phyloP scores from a whole-genome alignment of 2,329 filamentous ascomycete genomes.

The Penicillium sclerotiorum region DNA sequence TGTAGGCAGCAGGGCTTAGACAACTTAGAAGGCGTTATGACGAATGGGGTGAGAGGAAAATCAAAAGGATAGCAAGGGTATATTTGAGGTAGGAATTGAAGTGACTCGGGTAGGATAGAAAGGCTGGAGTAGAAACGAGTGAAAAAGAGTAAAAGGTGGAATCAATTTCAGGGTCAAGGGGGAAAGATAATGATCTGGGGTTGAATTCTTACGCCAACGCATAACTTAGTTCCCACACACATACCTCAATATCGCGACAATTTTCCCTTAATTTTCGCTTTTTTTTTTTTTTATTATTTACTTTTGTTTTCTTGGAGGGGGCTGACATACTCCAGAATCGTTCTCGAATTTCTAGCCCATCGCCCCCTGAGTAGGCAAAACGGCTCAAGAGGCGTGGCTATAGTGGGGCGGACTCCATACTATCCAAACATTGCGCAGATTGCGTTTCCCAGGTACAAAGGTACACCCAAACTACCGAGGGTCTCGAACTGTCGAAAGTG shows the following conservation, averaged over 20 bases:
- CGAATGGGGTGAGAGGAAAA: background rate
- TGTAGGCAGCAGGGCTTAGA: conserved; percentile 2
- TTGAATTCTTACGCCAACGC: no score
- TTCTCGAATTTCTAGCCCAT: conserved; percentile 8
- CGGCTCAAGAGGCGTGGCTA: conserved; percentile 2
- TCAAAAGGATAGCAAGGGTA: background rate
- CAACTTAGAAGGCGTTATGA: background rate
- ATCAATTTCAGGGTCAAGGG: no score
- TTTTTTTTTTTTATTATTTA: background rate
- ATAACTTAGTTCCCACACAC: no score
- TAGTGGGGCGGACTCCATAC: conserved; percentile 8
- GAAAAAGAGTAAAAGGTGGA: no score
- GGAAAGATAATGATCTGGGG: no score
- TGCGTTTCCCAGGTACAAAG: conserved; percentile 3
- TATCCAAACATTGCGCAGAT: background rate
- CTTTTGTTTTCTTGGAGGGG: background rate
- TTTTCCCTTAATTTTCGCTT: background rate
- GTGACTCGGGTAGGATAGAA: no score
- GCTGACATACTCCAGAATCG: background rate
- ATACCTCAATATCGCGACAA: no score
- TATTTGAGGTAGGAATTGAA: background rate
- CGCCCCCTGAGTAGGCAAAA: background rate
- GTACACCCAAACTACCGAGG: conserved; percentile 1
- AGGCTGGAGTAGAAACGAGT: no score
- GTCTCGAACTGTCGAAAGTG: background rate